Base-by-base conservation (phyloP, 1,284 basidiomycete species). In the Trichosporon inkin region DNA sequence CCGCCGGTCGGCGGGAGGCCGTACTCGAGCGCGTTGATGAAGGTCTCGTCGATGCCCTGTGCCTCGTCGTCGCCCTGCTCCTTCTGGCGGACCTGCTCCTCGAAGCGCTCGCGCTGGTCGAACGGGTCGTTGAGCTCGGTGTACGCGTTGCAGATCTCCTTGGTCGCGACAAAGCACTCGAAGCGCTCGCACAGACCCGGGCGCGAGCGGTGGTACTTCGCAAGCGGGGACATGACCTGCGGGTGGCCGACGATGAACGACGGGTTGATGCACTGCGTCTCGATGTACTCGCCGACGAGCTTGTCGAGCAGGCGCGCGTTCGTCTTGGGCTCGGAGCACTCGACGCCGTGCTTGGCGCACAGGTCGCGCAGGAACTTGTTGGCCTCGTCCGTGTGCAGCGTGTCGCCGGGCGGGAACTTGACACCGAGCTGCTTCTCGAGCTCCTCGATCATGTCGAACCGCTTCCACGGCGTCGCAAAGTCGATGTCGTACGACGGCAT, bases 111-210 rank as follows among this genome's bases (percentile, higher is more conserved):
- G 22, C 93, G 84, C 80, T 99, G 95, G 78, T 97, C 93, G 76
- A 96, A 96, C 1, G 92, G 92, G 80, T 96, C 93, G 80, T 96
- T 97, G 83, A 99, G 85, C 84, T 99, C 95, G 40, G 95, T 99
- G 79, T 99, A 96, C 37, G 92, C 92, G 71, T 96, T 96, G 82
- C 91, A 94, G 78, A 98, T 89, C 81, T 98, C 95, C 84, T 97
- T 97, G 66, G 92, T 93, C 54, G 93, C 96, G 82, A 99, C 86
- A 83, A 99, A 99, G 7, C 86, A 92, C 78, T 99, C 95, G 82
- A 99, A 99, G 68, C 95, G 90, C 80, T 99, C 95, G 79, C 94
- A 98, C 11, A 99, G 84, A 44, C 96, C 96, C 0, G 91, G 89
- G 49, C 90, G 86, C 17, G 89, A 90, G 63, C 93, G 88, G 79